Percentiles rank a stretch among this genome's conserved stretches.
phyloP scores from a whole-genome alignment of 2,329 filamentous ascomycete species.

The Mycocentrospora acerina region DNA sequence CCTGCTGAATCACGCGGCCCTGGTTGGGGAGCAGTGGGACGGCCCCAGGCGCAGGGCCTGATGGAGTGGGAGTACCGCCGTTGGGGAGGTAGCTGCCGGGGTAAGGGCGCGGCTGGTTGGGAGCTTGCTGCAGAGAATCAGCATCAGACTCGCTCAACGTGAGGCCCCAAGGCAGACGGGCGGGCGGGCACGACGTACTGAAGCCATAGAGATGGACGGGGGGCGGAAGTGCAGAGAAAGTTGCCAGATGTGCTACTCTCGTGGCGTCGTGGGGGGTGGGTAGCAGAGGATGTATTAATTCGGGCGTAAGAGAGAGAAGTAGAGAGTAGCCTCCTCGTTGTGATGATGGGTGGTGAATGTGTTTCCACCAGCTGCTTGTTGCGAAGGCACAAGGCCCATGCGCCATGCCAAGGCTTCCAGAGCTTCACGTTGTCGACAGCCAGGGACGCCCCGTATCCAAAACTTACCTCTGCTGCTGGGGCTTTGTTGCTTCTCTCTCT shows the following conservation, averaged over 20 bases:
- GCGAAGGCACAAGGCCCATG: no score
- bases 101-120: conserved; percentile 54
- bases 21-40: conserved; percentile 55
- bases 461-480: no score
- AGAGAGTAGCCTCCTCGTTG: conserved; percentile 22
- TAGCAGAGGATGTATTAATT: conserved; percentile 7
- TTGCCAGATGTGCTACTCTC: conserved; percentile 18
- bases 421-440: no score
- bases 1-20: conserved; percentile 54
- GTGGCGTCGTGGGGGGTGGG: conserved; percentile 8
- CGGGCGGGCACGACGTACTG: conserved; percentile 24
- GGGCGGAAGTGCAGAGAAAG: conserved; percentile 23
- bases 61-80: conserved; percentile 45
- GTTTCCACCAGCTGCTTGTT: no score
- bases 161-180: conserved; percentile 6
- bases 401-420: no score
- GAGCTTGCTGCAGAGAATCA: conserved; percentile 48
- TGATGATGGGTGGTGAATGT: conserved; percentile 20
- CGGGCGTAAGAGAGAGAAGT: conserved; percentile 14
- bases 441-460: no score
- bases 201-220: conserved; percentile 35
- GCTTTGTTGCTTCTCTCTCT: no score
- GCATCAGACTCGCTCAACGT: conserved; percentile 11
- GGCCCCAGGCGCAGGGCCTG: conserved; percentile 47
- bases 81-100: conserved; percentile 51